Evolutionary conservation across 495 filamentous ascomycete genomes (phyloP), one percentile per base, ranked within the genome.

Genomic region (Penicillium pulvis): DNA sequence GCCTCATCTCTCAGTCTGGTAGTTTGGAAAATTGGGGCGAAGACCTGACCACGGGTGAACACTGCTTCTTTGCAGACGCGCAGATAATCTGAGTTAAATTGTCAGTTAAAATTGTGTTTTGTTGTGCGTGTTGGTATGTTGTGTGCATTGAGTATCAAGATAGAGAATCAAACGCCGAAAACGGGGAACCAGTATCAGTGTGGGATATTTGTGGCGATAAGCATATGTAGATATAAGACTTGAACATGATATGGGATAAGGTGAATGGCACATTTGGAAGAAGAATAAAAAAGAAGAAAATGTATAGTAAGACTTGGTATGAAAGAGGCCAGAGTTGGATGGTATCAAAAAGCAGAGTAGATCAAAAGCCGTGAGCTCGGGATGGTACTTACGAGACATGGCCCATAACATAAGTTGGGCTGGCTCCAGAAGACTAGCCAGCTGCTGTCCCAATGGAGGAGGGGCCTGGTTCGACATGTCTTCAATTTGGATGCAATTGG

Each of bases 1-100:
- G 77, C 73, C 60, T 78, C 74, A 43, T 77, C 74, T 17, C 75
- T 75, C 1, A 79, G 58, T 57, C 59, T 56, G 3, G 30, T 10
- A 3, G 71, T 61, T 26, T 72, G 68, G 4, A 71, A 61, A 47
- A 78, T 51, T 2, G 76, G 76, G 3, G 75, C 74, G 10, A 79
- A 67, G 43, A 76, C 26, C 44, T 76, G 68, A 12, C 75, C 75
- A 0, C 62, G 60, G n/a, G 62, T 57, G 41, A 76, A 68, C 33
- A 78, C 57, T 6, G 68, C 65, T 53, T 75, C 72, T 4, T 61
- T n/a, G 47, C 70, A 72, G 23, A 71, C 68, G 14, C 59, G 61
- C 9, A 71, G 39, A 26, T 77, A 75, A 58, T 71, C 76, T 79
- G 59, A 7, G 23, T 28, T 14, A 11, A 26, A 49, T 23, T 23